Evolutionary conservation across 2,329 filamentous ascomycete genomes (phyloP).

Genomic region (Nectriaceae sp.): DNA sequence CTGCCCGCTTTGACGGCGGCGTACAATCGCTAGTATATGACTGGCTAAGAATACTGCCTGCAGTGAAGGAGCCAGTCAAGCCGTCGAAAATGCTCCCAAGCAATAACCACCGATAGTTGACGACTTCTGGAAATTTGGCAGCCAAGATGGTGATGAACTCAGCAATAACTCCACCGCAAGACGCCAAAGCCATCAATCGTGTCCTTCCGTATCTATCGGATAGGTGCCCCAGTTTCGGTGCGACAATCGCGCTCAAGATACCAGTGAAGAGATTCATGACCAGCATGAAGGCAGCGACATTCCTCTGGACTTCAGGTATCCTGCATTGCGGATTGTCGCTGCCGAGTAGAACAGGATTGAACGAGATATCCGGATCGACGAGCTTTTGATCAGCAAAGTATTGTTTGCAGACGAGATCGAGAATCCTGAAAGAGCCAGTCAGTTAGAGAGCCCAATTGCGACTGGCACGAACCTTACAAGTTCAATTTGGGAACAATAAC

Average conservation of each 20-base stretch:
- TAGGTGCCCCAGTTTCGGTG: slow-evolving; percentile 79
- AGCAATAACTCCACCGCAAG: slow-evolving; percentile 70
- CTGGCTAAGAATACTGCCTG: slow-evolving; percentile 73
- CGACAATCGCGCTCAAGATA: slow-evolving; percentile 75
- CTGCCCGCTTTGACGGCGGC: slow-evolving; percentile 73
- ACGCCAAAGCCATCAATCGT: slow-evolving; percentile 70
- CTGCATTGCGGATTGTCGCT: slow-evolving; percentile 78
- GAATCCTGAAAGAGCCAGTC: slow-evolving; percentile 52
- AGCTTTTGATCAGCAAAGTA: slow-evolving; percentile 73
- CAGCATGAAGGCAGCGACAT: slow-evolving; percentile 77
- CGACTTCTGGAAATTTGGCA: slow-evolving; percentile 69
- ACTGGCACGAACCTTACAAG: slow-evolving; percentile 48
- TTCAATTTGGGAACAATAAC: slow-evolving; percentile 86
- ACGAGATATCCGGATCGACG: slow-evolving; percentile 58
- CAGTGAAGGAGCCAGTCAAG: slow-evolving; percentile 83
- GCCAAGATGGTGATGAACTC: slow-evolving; percentile 80
- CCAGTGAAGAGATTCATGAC: slow-evolving; percentile 75
- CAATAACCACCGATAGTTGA: slow-evolving; percentile 79
- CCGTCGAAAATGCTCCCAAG: slow-evolving; percentile 80
- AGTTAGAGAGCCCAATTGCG: slow-evolving; percentile 7
- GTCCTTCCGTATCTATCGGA: slow-evolving; percentile 87
- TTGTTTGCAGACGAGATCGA: slow-evolving; percentile 79
- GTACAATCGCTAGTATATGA: slow-evolving; percentile 92
- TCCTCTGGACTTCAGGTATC: slow-evolving; percentile 74
- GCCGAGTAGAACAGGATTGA: slow-evolving; percentile 66